These are phyloP conservation scores for Adansonia rubrostipa DNA, from an alignment of 441 rosid genomes.

Conservation along the genomic window DNA sequence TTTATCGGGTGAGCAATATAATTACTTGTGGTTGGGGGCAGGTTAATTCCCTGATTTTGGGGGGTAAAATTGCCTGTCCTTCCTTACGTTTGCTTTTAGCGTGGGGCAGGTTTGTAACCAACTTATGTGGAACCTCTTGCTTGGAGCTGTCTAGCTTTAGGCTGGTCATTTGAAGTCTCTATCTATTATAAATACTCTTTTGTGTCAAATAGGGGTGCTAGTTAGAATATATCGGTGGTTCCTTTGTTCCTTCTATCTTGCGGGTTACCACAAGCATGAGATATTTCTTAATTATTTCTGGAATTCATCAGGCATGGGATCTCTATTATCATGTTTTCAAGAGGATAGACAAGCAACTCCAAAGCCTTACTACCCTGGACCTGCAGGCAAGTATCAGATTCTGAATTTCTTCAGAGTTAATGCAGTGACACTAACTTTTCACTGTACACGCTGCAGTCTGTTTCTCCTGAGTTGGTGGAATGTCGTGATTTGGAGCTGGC, in stretches of 20 bases:
- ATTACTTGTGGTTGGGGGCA: neutral
- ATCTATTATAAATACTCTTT: neutral
- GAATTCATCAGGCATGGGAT: slow-evolving; percentile 92
- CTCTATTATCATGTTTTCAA: slow-evolving; percentile 95
- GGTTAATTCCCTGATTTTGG: neutral
- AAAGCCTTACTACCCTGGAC: slow-evolving; percentile 88
- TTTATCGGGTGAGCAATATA: neutral
- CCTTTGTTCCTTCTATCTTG: neutral
- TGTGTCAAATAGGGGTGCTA: slow-evolving; percentile 15
- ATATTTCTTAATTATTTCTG: slow-evolving; percentile 29
- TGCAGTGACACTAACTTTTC: slow-evolving; percentile 36
- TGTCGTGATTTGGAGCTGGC: slow-evolving; percentile 97
- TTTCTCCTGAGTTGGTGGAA: slow-evolving; percentile 91
- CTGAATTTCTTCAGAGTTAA: slow-evolving; percentile 23
- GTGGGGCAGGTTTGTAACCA: slow-evolving; percentile 1
- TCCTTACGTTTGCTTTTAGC: neutral
- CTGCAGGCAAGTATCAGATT: slow-evolving; percentile 65
- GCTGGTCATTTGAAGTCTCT: slow-evolving; percentile 3
- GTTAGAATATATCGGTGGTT: neutral
- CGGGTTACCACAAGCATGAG: neutral
- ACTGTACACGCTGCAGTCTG: slow-evolving; percentile 60
- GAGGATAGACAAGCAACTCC: slow-evolving; percentile 96
- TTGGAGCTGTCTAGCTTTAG: neutral
- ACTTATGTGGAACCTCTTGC: neutral
- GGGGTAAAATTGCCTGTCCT: neutral